A percentile compares a stretch with the other conserved stretches of the same genome.
Evolutionary conservation across 768 basidiomycete species (phyloP).

Genomic region (Suillus bovinus): DNA sequence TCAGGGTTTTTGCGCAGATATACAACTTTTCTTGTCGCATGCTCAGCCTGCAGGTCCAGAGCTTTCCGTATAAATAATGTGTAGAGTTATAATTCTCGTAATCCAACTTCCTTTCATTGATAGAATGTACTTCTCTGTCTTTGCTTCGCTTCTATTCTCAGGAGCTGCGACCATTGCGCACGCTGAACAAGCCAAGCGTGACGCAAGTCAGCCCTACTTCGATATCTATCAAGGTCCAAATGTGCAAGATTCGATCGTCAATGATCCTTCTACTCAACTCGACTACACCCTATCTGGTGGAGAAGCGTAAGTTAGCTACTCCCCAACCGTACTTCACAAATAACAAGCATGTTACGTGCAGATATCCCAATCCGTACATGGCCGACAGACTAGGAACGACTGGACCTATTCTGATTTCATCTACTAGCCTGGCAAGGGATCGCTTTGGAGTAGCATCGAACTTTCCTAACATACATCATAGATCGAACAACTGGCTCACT

Average conservation of each 20-base stretch:
- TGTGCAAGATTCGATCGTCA: slow-evolving; percentile 13
- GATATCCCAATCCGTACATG: slow-evolving; percentile 20
- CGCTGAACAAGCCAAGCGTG: slow-evolving; percentile 12
- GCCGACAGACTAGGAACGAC: slow-evolving; percentile 17
- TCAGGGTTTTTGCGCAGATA: background rate
- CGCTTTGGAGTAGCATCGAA: background rate
- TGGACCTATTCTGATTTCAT: slow-evolving; percentile 16
- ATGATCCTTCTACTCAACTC: slow-evolving; percentile 16
- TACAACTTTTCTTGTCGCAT: background rate
- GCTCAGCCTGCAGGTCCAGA: background rate
- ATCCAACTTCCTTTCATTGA: slow-evolving; percentile 11
- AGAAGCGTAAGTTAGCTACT: slow-evolving; percentile 11
- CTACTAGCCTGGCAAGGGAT: slow-evolving; percentile 15
- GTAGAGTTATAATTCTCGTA: background rate
- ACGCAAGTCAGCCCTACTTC: slow-evolving; percentile 15
- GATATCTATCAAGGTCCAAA: slow-evolving; percentile 16
- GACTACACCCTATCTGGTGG: slow-evolving; percentile 20
- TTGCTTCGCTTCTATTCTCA: slow-evolving; percentile 9
- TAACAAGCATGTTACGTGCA: background rate
- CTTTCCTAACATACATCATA: slow-evolving; percentile 3
- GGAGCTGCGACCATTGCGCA: slow-evolving; percentile 9
- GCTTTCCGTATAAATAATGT: background rate
- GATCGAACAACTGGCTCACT: slow-evolving; percentile 20
- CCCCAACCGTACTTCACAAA: background rate
- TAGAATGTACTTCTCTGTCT: slow-evolving; percentile 12